These are phyloP conservation scores for Bremia lactucae DNA, from an alignment of 352 stramenopile genomes.

Conservation along the genomic window DNA sequence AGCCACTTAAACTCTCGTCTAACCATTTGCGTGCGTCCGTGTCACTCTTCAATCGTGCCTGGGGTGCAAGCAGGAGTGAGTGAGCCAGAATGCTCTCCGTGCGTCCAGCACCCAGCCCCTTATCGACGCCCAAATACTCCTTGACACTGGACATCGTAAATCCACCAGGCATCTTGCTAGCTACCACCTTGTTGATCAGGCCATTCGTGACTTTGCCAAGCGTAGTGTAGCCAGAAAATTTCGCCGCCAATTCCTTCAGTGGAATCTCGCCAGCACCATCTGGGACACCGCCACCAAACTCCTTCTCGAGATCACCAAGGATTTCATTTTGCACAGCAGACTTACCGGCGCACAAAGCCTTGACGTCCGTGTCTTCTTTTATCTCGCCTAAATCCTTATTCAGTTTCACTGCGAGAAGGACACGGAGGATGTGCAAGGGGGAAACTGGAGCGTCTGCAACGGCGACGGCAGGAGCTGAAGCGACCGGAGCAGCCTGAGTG, in stretches of 20 bases:
- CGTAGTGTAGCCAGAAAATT: conserved; percentile 57
- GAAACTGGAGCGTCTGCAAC: conserved; percentile 52
- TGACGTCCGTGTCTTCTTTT: conserved; percentile 59
- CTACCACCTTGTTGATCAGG: conserved; percentile 66
- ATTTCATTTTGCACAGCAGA: conserved; percentile 85
- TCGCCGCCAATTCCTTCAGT: conserved; percentile 56
- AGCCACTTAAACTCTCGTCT: conserved; percentile 55
- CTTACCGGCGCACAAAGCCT: conserved; percentile 75
- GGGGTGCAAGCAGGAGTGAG: conserved; percentile 45
- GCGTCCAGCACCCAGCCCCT: conserved; percentile 52
- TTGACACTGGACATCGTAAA: conserved; percentile 78
- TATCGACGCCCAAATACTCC: conserved; percentile 43
- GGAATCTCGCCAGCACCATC: conserved; percentile 67
- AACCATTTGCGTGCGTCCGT: conserved; percentile 70
- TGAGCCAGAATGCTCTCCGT: conserved; percentile 73
- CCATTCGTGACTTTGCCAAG: conserved; percentile 58
- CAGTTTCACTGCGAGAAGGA: conserved; percentile 59
- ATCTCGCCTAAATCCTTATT: conserved; percentile 71
- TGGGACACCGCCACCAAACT: conserved; percentile 60
- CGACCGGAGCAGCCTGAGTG: conserved; percentile 9
- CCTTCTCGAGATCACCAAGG: conserved; percentile 78
- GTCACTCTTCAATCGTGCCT: conserved; percentile 61
- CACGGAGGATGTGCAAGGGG: conserved; percentile 56
- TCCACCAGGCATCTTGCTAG: conserved; percentile 74
- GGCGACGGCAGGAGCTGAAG: conserved; percentile 8